Evolutionary conservation across 768 basidiomycete genomes (phyloP), one percentile per base, ranked within the genome.

Genomic region (Podaxis pistillaris): DNA sequence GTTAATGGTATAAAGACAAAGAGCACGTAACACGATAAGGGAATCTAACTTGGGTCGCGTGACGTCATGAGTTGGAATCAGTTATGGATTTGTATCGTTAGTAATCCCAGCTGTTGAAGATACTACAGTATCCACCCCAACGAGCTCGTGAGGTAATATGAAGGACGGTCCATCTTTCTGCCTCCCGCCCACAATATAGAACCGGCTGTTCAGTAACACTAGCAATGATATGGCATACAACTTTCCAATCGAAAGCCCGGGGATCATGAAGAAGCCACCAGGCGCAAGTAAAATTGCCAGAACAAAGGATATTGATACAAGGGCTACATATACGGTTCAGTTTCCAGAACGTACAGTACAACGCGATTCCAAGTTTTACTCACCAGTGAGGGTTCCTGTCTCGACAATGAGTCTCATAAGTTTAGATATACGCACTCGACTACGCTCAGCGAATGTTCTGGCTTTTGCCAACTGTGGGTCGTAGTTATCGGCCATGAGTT

Each of bases 141-240:
- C 33, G 13, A 51, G 12, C 40, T 51, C 37, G 24, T 49, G 51
- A n/a, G 47, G 58, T 5, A 52, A 26, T 13, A 52, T 30, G 22
- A 59, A 50, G 15, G 36, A 52, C 4, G 58, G 38, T 13, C 19
- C 58, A 3, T 51, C 49, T 17, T 37, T 24, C 8, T 41, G 30
- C 8, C 30, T 36, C 28, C 65, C 60, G 17, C 61, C 65, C 19
- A 57, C 50, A 36, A 63, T 56, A 17, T 54, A 24, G 5, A 56
- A 17, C 19, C 60, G 57, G 38, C 44, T 67, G 51, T 67, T 65
- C 36, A 64, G 33, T 4, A 57, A 17, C 13, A 22, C 58, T n/a
- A 64, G 33, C 33, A 64, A 28, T 13, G 63, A 54, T 37, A 64
- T 64, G 17, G 53, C 41, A 40, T 64, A 64, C 28, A 64, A n/a